These are phyloP conservation scores for Thozetella sp. DNA, from an alignment of 495 filamentous ascomycete species.

Conservation along the genomic window DNA sequence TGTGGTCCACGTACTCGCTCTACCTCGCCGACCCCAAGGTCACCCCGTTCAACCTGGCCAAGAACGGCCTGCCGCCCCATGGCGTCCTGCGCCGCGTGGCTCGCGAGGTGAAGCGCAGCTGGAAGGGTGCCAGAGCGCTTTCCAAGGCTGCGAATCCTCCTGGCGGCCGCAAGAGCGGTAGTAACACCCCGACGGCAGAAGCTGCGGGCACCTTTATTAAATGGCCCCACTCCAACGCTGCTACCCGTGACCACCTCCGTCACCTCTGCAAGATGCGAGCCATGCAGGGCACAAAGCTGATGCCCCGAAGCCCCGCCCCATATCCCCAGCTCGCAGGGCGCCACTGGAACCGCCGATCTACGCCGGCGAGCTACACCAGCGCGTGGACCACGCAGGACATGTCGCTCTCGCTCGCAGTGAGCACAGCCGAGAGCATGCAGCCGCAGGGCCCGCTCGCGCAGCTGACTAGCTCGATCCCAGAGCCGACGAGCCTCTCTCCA, in stretches of 20 bases:
- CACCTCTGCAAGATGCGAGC: constrained; percentile 80
- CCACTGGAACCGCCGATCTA: constrained; percentile 40
- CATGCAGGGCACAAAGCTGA: constrained; percentile 70
- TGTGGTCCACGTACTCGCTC: constrained; percentile 87
- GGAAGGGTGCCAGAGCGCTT: constrained; percentile 63
- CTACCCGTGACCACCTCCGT: constrained; percentile 79
- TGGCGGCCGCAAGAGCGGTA: constrained; percentile 54
- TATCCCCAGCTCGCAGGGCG: constrained; percentile 57
- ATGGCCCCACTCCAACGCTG: constrained; percentile 84
- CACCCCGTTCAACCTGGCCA: constrained; percentile 90
- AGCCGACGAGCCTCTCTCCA: constrained; percentile 12
- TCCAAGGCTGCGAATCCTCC: constrained; percentile 20
- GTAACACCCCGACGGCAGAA: constrained; percentile 64
- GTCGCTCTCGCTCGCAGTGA: constrained; percentile 79
- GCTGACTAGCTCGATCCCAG: constrained; percentile 40
- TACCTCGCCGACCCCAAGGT: constrained; percentile 92
- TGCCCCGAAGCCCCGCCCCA: constrained; percentile 75
- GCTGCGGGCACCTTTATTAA: constrained; percentile 41
- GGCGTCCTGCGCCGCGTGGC: constrained; percentile 90
- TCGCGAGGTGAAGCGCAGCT: constrained; percentile 79
- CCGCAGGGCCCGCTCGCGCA: constrained; percentile 69
- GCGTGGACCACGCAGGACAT: constrained; percentile 74
- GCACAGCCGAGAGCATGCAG: constrained; percentile 79
- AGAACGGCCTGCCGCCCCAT: constrained; percentile 82
- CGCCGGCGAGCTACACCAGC: constrained; percentile 29